Conservation (phyloP, 108 stramenopile species). For the Stephanodiscus minutulus region DNA sequence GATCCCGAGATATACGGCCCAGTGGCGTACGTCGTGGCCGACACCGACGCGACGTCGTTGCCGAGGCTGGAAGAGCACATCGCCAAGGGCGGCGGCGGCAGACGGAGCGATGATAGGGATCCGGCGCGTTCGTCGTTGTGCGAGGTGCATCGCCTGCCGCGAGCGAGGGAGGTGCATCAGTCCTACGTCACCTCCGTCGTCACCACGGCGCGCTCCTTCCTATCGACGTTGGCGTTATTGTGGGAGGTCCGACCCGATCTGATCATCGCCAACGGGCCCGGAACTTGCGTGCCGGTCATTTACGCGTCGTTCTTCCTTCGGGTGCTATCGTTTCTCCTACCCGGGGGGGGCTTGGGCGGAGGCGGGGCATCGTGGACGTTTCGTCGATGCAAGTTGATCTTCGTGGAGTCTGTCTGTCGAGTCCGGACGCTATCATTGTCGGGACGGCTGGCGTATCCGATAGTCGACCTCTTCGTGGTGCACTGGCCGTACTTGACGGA, state of each 20-base stretch:
- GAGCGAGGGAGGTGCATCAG: slow-evolving; percentile 77
- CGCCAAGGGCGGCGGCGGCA: neutral
- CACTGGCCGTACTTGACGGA: slow-evolving; percentile 80
- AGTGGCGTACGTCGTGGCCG: slow-evolving; percentile 65
- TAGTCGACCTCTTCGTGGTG: slow-evolving; percentile 86
- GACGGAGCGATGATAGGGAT: no score
- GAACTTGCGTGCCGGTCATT: slow-evolving; percentile 84
- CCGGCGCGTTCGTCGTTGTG: neutral
- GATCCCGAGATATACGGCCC: slow-evolving; percentile 60
- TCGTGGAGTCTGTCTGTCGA: slow-evolving; percentile 88
- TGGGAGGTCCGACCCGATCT: slow-evolving; percentile 62
- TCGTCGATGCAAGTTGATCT: slow-evolving; percentile 59
- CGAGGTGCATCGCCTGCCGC: slow-evolving; percentile 58
- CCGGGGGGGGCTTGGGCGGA: slow-evolving; percentile 16
- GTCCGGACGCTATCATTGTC: slow-evolving; percentile 83
- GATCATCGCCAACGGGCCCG: slow-evolving; percentile 88
- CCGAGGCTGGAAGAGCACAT: slow-evolving; percentile 49
- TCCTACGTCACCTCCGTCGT: slow-evolving; percentile 56
- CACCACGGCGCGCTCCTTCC: slow-evolving; percentile 53
- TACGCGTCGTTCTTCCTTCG: slow-evolving; percentile 62
- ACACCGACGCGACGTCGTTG: slow-evolving; percentile 69
- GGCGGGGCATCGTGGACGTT: slow-evolving; percentile 15
- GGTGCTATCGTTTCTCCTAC: slow-evolving; percentile 18
- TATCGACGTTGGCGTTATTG: slow-evolving; percentile 46
- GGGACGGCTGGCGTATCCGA: slow-evolving; percentile 82